A percentile compares a stretch with the other conserved stretches of the same genome.
These are phyloP conservation scores for Populus davidiana DNA, from an alignment of 345 rosid genomes.

Conservation along the genomic window DNA sequence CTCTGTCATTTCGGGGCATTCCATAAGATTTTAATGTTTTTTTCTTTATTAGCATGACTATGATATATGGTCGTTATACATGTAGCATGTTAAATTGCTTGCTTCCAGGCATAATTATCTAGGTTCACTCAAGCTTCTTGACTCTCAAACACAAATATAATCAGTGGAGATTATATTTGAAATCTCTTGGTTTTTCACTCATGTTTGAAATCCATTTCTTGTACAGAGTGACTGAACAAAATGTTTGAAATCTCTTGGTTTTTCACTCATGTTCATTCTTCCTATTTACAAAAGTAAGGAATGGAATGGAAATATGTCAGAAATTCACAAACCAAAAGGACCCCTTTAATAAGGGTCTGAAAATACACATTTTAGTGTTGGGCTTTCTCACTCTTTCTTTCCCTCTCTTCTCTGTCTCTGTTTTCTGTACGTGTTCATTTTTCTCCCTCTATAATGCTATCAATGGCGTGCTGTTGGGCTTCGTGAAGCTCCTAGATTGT, in stretches of 20 bases:
- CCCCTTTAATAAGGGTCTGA: neutral
- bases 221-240: conserved; percentile 9
- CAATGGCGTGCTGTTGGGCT: conserved; percentile 71
- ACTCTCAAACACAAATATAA: neutral
- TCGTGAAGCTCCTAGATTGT: conserved; percentile 51
- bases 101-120: neutral
- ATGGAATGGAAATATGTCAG: conserved; percentile 1
- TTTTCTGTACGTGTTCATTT: conserved; percentile 3
- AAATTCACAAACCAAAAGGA: conserved; percentile 1
- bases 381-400: conserved; percentile 18
- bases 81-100: neutral
- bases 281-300: conserved; percentile 27
- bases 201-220: conserved; percentile 15
- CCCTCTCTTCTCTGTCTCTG: neutral
- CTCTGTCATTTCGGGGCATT: neutral
- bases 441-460: neutral
- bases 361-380: conserved; percentile 7
- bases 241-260: conserved; percentile 14
- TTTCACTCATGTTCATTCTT: conserved; percentile 6
- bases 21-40: neutral
- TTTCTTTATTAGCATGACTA: neutral
- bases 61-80: neutral
- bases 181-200: no score
- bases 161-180: no score
- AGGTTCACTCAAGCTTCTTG: neutral